Evolutionary conservation across 2,329 filamentous ascomycete species (phyloP), one percentile per base, ranked within the genome.

Genomic region (Aurifilum marmelostoma): DNA sequence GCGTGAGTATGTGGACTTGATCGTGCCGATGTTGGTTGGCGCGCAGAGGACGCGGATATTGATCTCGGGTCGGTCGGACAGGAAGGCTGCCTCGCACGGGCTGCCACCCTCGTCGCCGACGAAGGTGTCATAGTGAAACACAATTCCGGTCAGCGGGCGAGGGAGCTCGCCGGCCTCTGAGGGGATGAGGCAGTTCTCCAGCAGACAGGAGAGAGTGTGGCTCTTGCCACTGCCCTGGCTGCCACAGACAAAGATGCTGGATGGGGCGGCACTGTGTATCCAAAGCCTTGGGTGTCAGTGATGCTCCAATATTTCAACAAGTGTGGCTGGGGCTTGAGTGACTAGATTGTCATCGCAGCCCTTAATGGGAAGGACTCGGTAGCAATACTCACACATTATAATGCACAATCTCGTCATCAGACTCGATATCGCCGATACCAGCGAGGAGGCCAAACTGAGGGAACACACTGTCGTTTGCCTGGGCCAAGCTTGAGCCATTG

Each of bases 41-140:
- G 87, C 80, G 37, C 87, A 88, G 0, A 89, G 75, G 0, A 89
- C 83, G 2, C 83, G 79, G 1, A 89, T 86, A 0, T 79, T 76
- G 27, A 88, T 78, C 0, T 78, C 75, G 0, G 72, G 67, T 32
- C 80, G 73, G 0, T 82, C 83, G 0, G 83, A 80, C 3, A 91
- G 76, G 71, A 83, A 88, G 0, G 88, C 87, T 0, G 85, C 88
- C 74, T 92, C 89, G 67, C 88, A 89, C 0, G 88, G 83, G 0
- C 79, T 80, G 16, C 84, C 84, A 1, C 81, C 77, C 0, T 75
- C 73, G 58, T 85, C 82, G 0, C 82, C 85, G 14, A 82, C 80
- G 70, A 86, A 87, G 0, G 82, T 83, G 71, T 90, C 88, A 69
- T 89, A 91, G 71, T 91, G 88, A 63, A 92, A 91, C 0, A 92